Evolutionary conservation across 257 asterid genomes (phyloP).

Genomic region (Coffea canephora): DNA sequence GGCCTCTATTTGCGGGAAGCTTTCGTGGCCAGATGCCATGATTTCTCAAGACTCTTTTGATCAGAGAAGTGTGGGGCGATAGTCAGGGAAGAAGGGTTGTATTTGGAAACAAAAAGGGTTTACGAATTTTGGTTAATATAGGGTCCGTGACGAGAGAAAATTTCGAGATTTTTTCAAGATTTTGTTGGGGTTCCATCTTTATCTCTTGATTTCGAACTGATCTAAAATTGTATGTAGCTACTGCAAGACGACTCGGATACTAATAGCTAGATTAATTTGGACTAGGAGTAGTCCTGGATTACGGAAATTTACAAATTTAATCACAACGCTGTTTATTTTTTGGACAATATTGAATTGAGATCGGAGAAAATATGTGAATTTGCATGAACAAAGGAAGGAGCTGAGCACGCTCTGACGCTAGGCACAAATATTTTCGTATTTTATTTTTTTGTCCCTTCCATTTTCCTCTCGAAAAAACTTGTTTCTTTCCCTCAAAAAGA

Average conservation of each 20-base stretch:
- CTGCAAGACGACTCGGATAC: not conserved
- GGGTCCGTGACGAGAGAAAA: not conserved
- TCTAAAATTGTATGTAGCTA: not conserved
- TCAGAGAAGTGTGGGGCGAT: not conserved
- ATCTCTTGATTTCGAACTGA: not conserved
- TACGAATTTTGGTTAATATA: not conserved
- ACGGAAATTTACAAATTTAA: not conserved
- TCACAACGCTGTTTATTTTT: not conserved
- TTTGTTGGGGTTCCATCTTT: not conserved
- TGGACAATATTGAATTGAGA: not conserved
- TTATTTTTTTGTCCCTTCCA: too few relatives aligned
- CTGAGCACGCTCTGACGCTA: too few relatives aligned
- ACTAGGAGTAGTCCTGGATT: not conserved
- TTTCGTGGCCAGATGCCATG: not conserved
- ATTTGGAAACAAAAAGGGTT: not conserved
- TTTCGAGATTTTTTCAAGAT: not conserved
- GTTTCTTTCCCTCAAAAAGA: too few relatives aligned
- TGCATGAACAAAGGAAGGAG: too few relatives aligned
- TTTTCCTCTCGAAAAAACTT: too few relatives aligned
- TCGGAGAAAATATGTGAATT: not conserved
- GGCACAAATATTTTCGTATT: not conserved
- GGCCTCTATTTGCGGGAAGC: not conserved
- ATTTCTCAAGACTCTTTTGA: not conserved
- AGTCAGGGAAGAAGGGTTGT: not conserved
- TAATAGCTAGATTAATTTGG: not conserved